Percentiles rank a stretch among this genome's conserved stretches.
Evolutionary conservation across 495 filamentous ascomycete species (phyloP).

Genomic region (Astrocystis sublimbata): DNA sequence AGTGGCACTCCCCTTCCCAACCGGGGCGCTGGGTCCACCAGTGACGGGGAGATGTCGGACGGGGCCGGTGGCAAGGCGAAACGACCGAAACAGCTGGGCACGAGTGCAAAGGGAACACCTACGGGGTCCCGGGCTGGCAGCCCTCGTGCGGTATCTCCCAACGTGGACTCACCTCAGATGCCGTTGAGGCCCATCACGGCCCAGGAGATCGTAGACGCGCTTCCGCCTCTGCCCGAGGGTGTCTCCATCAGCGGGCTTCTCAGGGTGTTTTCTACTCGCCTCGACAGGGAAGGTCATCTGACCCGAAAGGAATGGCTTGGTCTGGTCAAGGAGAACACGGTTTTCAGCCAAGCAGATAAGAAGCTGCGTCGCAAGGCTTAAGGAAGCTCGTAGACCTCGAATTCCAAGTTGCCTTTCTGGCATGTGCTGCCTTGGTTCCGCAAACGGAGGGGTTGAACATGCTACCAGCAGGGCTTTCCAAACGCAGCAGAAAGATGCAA

Average conservation of each 20-base stretch:
- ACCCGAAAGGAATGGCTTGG: conserved; percentile 53
- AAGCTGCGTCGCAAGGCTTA: conserved; percentile 45
- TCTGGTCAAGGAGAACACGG: conserved; percentile 52
- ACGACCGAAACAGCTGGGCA: conserved; percentile 63
- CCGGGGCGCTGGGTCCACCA: conserved; percentile 63
- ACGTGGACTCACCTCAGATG: conserved; percentile 30
- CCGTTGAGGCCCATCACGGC: conserved; percentile 29
- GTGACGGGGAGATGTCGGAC: conserved; percentile 81
- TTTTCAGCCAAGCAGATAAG: conserved; percentile 43
- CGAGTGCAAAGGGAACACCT: conserved; percentile 49
- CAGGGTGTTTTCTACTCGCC: conserved; percentile 59
- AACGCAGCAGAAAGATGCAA: background rate
- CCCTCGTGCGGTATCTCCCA: conserved; percentile 46
- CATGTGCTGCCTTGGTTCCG: background rate
- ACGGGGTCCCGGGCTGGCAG: conserved; percentile 56
- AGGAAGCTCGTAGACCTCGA: background rate
- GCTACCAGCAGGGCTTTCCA: background rate
- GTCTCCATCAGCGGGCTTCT: conserved; percentile 65
- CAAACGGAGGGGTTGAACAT: background rate
- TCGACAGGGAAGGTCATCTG: conserved; percentile 49
- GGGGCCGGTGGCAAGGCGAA: conserved; percentile 59
- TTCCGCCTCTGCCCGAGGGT: conserved; percentile 61
- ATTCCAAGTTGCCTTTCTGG: background rate
- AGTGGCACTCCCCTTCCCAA: conserved; percentile 59
- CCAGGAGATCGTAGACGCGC: conserved; percentile 69